Base-by-base conservation (phyloP, 164 flowering plant genomes). In the Litsea cubeba region DNA sequence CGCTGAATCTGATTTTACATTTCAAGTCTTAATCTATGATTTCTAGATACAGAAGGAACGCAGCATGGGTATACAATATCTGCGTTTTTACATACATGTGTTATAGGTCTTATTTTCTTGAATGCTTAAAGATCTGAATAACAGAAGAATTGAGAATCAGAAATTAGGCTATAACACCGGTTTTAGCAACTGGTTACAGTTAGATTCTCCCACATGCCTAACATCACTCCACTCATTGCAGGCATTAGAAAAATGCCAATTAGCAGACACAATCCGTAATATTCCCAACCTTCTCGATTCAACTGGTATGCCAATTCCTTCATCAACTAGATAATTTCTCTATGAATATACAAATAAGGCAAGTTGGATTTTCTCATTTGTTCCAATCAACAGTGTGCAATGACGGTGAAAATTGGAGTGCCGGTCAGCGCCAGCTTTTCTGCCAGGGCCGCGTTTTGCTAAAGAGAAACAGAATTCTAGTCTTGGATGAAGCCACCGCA, bases 401-500 rank as follows among this genome's bases (percentile, higher is more conserved):
- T 72, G 93, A 91, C 70, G 98, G 97, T 0, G 90, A 86, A 26
- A 94, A 94, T 67, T 92, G 97, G 97, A 92, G 97, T 46, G 85
- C 76, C 0, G 98, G 98, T 51, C 97, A 94, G 75, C 79, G 95
- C 15, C 98, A 92, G 50, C 89, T 94, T 6, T 85, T 94, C 68
- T 91, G 95, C 74, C 90, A 92, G 0, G 98, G 95, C 24, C 83
- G 97, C 72, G 96, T 90, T 0, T 84, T 94, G 4, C 82, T 92
- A 0, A 88, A 75, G 77, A 82, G 92, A 72, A 92, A 87, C 79
- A 86, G 70, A 83, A 87, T 94, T 68, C 84, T 94, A 6, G 92
- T 94, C 22, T 83, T 92, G 7, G 98, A 94, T 80, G 98, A 94
- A 81, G 97, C 97, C 11, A 94, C 97, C 23, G 98, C 94, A 60